Percentiles rank a stretch among this genome's conserved stretches.
phyloP scores from a whole-genome alignment of 441 rosid genomes.

The Flueggea neowawraea region DNA sequence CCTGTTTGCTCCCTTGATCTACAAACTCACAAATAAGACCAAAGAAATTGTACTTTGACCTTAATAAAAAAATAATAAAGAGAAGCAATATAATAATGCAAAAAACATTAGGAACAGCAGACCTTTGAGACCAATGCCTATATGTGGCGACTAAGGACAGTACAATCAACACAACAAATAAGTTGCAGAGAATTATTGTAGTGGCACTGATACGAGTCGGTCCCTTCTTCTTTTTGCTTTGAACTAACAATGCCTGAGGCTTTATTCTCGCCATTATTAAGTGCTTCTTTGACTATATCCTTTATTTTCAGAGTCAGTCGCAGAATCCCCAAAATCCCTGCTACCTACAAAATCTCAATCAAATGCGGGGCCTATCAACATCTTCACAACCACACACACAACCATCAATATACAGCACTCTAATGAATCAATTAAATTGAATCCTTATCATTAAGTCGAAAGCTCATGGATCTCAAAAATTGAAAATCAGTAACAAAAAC shows the following conservation, averaged over 20 bases:
- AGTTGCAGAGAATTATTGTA: conserved; percentile 45
- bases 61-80: neutral
- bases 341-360: too few species aligned
- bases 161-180: conserved; percentile 45
- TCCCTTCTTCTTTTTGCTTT: conserved; percentile 84
- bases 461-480: too few species aligned
- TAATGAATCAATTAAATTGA: too few species aligned
- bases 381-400: too few species aligned
- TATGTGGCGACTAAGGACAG: conserved; percentile 54
- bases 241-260: conserved; percentile 79
- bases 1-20: conserved; percentile 50
- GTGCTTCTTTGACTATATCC: conserved; percentile 12
- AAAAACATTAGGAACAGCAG: conserved; percentile 14
- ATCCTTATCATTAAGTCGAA: too few species aligned
- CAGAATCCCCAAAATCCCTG: too few species aligned
- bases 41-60: neutral
- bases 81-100: neutral
- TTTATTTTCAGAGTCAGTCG: neutral
- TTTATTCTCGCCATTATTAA: conserved; percentile 80
- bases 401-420: too few species aligned
- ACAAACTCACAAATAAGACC: conserved; percentile 16
- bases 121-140: conserved; percentile 74
- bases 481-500: too few species aligned
- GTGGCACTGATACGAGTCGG: conserved; percentile 64
- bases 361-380: too few species aligned